phyloP scores from a whole-genome alignment of 306 rosid species.

The Pyrus betulifolia region DNA sequence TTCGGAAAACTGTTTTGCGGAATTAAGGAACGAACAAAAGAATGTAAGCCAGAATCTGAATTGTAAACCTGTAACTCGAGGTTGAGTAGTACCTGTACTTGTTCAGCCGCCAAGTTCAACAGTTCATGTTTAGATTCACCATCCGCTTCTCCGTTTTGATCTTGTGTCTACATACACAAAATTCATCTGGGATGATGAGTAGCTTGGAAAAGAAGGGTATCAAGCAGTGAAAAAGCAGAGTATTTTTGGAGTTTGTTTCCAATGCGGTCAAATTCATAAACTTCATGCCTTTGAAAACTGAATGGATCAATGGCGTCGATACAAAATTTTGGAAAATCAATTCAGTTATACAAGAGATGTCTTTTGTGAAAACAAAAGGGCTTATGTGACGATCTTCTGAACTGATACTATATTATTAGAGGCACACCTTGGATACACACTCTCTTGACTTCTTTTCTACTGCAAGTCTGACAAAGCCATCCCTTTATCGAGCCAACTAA shows the following conservation, averaged over 20 bases:
- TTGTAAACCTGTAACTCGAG: background rate
- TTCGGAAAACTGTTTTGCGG: background rate
- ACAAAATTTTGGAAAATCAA: background rate
- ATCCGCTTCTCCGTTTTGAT: background rate
- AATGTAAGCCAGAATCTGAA: background rate
- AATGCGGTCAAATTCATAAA: background rate
- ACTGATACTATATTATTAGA: background rate
- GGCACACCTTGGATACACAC: background rate
- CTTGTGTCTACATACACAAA: background rate
- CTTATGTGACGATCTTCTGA: background rate
- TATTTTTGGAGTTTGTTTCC: background rate
- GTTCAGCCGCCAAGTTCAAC: background rate
- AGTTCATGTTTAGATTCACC: background rate
- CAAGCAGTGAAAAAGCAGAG: background rate
- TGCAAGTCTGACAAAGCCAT: slow-evolving; percentile 2
- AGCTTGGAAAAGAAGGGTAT: background rate
- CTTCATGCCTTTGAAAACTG: background rate
- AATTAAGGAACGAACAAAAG: background rate
- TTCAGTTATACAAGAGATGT: background rate
- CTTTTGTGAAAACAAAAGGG: background rate
- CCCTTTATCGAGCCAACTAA: slow-evolving; percentile 39
- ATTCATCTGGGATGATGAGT: background rate
- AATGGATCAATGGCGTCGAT: background rate
- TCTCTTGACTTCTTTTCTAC: slow-evolving; percentile 3
- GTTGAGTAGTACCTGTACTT: background rate